phyloP scores from a whole-genome alignment of 2,329 filamentous ascomycete species.

The Pseudohalonectria lignicola region DNA sequence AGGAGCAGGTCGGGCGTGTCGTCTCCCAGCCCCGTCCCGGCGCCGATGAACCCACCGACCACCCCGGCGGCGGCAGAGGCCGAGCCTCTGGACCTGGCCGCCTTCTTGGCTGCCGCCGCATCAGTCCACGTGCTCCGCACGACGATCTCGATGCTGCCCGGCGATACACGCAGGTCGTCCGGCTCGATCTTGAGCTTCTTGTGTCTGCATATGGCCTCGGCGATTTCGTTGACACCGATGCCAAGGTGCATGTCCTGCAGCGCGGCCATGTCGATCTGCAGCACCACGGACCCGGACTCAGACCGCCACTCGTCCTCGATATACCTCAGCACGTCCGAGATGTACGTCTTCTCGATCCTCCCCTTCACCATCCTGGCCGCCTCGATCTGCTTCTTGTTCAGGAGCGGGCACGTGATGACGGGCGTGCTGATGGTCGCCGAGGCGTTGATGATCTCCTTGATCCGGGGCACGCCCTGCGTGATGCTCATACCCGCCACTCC shows the following conservation, averaged over 20 bases:
- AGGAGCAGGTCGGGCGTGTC: constrained; percentile 57
- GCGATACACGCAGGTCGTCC: constrained; percentile 11
- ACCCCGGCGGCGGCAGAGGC: constrained; percentile 26
- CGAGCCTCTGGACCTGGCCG: constrained; percentile 28
- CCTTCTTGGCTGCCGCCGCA: constrained; percentile 33
- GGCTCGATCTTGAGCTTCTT: constrained; percentile 68
- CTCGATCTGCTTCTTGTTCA: constrained; percentile 62
- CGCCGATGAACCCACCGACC: constrained; percentile 27
- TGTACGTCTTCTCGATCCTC: constrained; percentile 87
- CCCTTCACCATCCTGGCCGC: constrained; percentile 87
- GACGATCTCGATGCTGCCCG: constrained; percentile 60
- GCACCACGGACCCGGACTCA: constrained; percentile 62
- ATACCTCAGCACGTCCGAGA: constrained; percentile 69
- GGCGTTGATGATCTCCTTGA: constrained; percentile 99
- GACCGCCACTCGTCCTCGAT: constrained; percentile 85
- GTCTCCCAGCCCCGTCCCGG: constrained; percentile 24
- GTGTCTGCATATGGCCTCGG: constrained; percentile 63
- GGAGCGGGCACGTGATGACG: constrained; percentile 77
- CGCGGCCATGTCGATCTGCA: constrained; percentile 71
- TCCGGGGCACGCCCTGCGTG: constrained; percentile 96
- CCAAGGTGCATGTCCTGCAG: constrained; percentile 75
- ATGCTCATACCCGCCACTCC: constrained; percentile 99
- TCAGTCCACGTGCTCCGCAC: constrained; percentile 46
- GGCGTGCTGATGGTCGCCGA: constrained; percentile 90
- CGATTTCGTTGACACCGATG: constrained; percentile 63